Conservation (phyloP, 176 grass and related monocot species). For the Elaeis guineensis region DNA sequence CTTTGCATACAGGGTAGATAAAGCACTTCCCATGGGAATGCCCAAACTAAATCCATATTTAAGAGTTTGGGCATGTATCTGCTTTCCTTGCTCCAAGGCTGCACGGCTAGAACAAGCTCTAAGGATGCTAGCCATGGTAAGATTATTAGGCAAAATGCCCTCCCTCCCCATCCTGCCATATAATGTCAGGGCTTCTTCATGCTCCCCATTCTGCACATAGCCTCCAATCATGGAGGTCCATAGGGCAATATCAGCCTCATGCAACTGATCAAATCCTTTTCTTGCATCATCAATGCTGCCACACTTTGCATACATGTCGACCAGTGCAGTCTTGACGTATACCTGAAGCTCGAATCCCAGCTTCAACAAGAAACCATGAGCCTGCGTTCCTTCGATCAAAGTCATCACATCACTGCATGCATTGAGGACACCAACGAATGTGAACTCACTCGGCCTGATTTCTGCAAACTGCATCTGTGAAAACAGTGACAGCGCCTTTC, state of each 20-base stretch:
- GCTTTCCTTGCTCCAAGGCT: slow-evolving; percentile 55
- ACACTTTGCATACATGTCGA: slow-evolving; percentile 75
- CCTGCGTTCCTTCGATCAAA: slow-evolving; percentile 44
- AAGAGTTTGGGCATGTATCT: slow-evolving; percentile 47
- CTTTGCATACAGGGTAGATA: slow-evolving; percentile 79
- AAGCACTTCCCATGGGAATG: slow-evolving; percentile 49
- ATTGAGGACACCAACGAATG: slow-evolving; percentile 67
- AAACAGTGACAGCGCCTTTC: slow-evolving; percentile 41
- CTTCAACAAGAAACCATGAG: slow-evolving; percentile 56
- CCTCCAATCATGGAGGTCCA: slow-evolving; percentile 64
- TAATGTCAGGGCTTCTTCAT: slow-evolving; percentile 48
- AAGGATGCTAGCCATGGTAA: slow-evolving; percentile 45
- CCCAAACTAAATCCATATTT: slow-evolving; percentile 53
- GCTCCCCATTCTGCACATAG: slow-evolving; percentile 69
- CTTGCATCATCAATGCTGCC: slow-evolving; percentile 47
- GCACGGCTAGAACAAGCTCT: slow-evolving; percentile 55
- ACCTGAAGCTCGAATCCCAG: slow-evolving; percentile 47
- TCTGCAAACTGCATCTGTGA: slow-evolving; percentile 48
- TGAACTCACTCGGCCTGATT: slow-evolving; percentile 53
- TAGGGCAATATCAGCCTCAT: slow-evolving; percentile 43
- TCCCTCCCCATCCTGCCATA: slow-evolving; percentile 57
- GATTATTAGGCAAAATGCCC: slow-evolving; percentile 42
- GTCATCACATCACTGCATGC: slow-evolving; percentile 37
- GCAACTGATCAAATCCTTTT: slow-evolving; percentile 46
- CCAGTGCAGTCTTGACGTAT: slow-evolving; percentile 67